A percentile compares a stretch with the other conserved stretches of the same genome.
Evolutionary conservation across 2,329 filamentous ascomycete species (phyloP).

Genomic region (Nothophoma quercina): DNA sequence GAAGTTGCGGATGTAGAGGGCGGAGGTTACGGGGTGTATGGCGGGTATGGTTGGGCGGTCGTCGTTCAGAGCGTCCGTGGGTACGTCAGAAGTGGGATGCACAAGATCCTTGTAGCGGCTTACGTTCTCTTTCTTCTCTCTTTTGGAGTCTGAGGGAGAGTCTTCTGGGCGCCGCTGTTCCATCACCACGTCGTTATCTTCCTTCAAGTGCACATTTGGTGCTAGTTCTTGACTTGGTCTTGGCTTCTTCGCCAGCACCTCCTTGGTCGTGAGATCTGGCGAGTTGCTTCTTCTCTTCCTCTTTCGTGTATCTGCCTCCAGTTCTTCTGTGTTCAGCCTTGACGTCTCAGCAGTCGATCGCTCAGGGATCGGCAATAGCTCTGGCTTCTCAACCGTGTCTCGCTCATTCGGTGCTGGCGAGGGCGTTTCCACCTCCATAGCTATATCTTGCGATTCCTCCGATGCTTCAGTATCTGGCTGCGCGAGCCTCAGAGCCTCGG

Average conservation of each 20-base stretch:
- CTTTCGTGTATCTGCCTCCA: conserved; percentile 50
- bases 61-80: conserved; percentile 31
- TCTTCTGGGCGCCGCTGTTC: conserved; percentile 34
- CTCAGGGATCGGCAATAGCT: conserved; percentile 36
- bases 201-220: conserved; percentile 38
- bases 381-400: conserved; percentile 43
- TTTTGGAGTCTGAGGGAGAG: conserved; percentile 16
- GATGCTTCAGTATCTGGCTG: conserved; percentile 11
- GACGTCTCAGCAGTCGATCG: conserved; percentile 42
- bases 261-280: conserved; percentile 44
- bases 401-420: conserved; percentile 36
- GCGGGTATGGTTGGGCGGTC: conserved; percentile 47
- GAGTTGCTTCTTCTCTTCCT: conserved; percentile 53
- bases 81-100: conserved; percentile 22
- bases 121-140: conserved; percentile 41
- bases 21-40: conserved; percentile 51
- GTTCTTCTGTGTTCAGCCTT: conserved; percentile 46
- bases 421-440: conserved; percentile 22
- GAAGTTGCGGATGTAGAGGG: conserved; percentile 86
- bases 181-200: conserved; percentile 44
- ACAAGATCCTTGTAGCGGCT: conserved; percentile 47
- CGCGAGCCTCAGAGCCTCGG: conserved; percentile 28
- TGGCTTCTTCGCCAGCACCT: conserved; percentile 54
- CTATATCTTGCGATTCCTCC: conserved; percentile 7
- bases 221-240: conserved; percentile 48